A percentile compares a stretch with the other conserved stretches of the same genome.
These are phyloP conservation scores for Ceratocystis papillata DNA, from an alignment of 2,329 filamentous ascomycete species.

Conservation along the genomic window DNA sequence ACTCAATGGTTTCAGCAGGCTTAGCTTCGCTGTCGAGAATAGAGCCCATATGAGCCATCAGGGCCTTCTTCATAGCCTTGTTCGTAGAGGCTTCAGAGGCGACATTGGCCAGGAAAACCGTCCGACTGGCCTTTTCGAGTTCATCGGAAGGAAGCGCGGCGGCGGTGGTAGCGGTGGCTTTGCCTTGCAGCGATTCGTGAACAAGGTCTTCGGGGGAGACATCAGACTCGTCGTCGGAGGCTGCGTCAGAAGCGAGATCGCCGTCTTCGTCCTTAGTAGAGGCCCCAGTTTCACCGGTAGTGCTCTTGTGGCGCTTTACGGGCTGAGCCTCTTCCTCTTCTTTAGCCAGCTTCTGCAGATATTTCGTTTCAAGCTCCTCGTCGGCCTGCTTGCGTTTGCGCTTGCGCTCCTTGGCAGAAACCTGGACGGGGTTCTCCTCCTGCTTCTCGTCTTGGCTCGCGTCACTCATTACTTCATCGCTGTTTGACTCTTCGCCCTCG, in stretches of 20 bases:
- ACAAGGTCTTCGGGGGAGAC: constrained; percentile 32
- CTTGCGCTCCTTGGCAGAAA: constrained; percentile 44
- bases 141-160: constrained; percentile 35
- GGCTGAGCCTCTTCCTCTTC: constrained; percentile 37
- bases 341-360: constrained; percentile 54
- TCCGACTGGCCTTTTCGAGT: constrained; percentile 75
- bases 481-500: constrained; percentile 30
- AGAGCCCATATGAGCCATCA: constrained; percentile 67
- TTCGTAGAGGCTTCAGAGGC: constrained; percentile 71
- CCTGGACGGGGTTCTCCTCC: constrained; percentile 33
- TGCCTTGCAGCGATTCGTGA: constrained; percentile 46
- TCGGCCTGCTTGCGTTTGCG: constrained; percentile 57
- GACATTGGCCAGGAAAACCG: constrained; percentile 88
- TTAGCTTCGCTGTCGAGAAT: constrained; percentile 48
- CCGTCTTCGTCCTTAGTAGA: constrained; percentile 41
- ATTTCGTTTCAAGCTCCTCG: constrained; percentile 59
- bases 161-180: constrained; percentile 1
- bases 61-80: constrained; percentile 66
- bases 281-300: constrained; percentile 31
- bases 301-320: constrained; percentile 37
- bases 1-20: constrained; percentile 65
- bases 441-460: constrained; percentile 30
- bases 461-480: constrained; percentile 27
- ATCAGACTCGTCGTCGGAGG: constrained; percentile 35
- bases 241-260: constrained; percentile 30